Base-by-base conservation (phyloP, 169 alveolate species). In the Plasmodium blacklocki region DNA sequence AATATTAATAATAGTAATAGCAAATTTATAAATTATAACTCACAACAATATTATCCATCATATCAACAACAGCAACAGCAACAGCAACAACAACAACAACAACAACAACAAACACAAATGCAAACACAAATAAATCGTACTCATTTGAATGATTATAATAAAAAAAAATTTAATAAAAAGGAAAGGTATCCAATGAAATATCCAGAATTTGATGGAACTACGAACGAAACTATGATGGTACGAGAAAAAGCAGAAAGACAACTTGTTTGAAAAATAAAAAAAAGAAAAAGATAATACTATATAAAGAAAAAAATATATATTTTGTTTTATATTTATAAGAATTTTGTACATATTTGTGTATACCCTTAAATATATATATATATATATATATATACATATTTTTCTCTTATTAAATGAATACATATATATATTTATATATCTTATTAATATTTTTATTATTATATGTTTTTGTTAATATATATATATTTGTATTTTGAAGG, bases 171-270 rank as follows among this genome's bases (percentile, higher is more conserved):
- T 21, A 19, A 19, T 1, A 59, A 80, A 72, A 80, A 80, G 52
- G 90, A 80, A 23, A 78, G 67, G 45, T 54, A 67, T 18, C 67
- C 32, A 49, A 15, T 43, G 59, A 80, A 67, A 60, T 63, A 49
- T 39, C 63, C 73, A 7, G 83, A 80, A 11, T 59, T 56, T 15
- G 90, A 80, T n/a, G 58, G 67, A 50, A 56, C 90, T 2, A 80
- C 90, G n/a, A 80, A 68, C 58, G 90, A 80, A 68, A 47, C 90
- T 11, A 26, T 80, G 7, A 68, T 70, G 66, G 83, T 80, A 54
- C 52, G n/a, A 26, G 15, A 32, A 39, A 56, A 50, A 49, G 73
- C 52, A 3, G 80, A 80, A 68, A 78, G 64, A 15, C 21, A 56
- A 56, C 15, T 15, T 15, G 29, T 56, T 26, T 62, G 12, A 23